Evolutionary conservation across 2,329 filamentous ascomycete genomes (phyloP), one percentile per base, ranked within the genome.

Genomic region (Drechslerella stenobrocha): DNA sequence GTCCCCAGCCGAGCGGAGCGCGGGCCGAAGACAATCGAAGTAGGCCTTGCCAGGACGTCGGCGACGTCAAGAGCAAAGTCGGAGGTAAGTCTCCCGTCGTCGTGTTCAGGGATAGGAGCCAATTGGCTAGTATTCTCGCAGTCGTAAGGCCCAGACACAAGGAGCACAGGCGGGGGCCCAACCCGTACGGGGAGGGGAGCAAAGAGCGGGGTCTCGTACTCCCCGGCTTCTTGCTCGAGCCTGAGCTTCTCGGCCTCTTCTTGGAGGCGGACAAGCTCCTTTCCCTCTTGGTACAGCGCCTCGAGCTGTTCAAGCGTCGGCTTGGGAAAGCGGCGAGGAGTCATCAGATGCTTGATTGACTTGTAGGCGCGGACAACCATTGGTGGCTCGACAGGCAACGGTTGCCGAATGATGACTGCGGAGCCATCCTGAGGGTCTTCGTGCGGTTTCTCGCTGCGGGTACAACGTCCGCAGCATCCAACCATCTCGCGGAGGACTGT

Each of bases 391-490:
- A 66, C 44, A 30, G 18, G 52, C 30, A 26, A 24, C 5, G 60
- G 60, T 50, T 66, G 60, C 32, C 37, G 57, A 3, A 52, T 32
- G 30, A 66, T 40, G 37, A 61, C 53, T 34, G 55, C 52, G 53
- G 47, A 58, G 37, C 50, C 47, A 56, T 34, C 44, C 52, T 53
- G 60, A 34, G 28, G 42, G 22, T 40, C 40, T 44, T 47, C 48
- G n/a, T 34, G 34, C 47, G 15, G 40, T 45, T 66, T 47, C 40
- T 35, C 48, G 60, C 60, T 52, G 52, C 42, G 60, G 60, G 52
- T 53, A 52, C 65, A n/a, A n/a, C n/a, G 61, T 51, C 57, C 65
- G 44, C 58, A 58, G 53, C 60, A 67, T 40, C 60, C 55, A 34
- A 67, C 69, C 45, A 70, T 66, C 11, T 57, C 70, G 46, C 52